Percentiles rank a stretch among this genome's conserved stretches.
phyloP scores from a whole-genome alignment of 164 flowering plant species.

The Nelumbo lutea region DNA sequence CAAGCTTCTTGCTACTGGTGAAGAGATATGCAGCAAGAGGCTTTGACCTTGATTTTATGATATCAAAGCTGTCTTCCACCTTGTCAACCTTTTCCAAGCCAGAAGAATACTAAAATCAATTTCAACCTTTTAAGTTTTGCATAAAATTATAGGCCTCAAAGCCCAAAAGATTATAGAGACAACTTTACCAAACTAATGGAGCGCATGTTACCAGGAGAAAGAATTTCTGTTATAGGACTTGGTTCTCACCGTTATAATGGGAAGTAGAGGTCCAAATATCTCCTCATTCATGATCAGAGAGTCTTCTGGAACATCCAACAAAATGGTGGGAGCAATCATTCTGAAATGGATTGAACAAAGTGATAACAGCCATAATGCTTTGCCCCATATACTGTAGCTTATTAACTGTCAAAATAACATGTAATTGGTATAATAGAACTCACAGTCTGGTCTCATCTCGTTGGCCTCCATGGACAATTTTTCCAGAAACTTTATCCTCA shows the following conservation, averaged over 20 bases:
- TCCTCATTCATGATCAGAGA: conserved; percentile 88
- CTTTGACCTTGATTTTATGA: conserved; percentile 64
- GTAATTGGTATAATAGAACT: conserved; percentile 22
- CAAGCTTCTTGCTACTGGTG: conserved; percentile 65
- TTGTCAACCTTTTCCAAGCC: conserved; percentile 54
- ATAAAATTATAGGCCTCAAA: not conserved
- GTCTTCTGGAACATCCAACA: conserved; percentile 79
- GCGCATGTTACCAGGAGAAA: too few relatives aligned
- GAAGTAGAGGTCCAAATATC: conserved; percentile 93
- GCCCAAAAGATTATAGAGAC: not conserved
- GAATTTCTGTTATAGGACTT: not conserved
- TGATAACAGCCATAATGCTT: not conserved
- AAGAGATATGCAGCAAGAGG: conserved; percentile 95
- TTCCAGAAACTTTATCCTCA: conserved; percentile 69
- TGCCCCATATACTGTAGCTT: not conserved
- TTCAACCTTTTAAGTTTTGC: not conserved
- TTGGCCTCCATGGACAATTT: conserved; percentile 77
- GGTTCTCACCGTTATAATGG: conserved; percentile 64
- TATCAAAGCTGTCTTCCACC: conserved; percentile 58
- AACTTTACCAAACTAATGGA: too few relatives aligned
- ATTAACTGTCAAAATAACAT: not conserved
- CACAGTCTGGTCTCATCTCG: conserved; percentile 52
- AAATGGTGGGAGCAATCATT: conserved; percentile 76
- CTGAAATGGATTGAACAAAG: conserved; percentile 31
- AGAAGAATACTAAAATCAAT: conserved; percentile 3